A percentile compares a stretch with the other conserved stretches of the same genome.
phyloP scores from a whole-genome alignment of 805 yeast species.

The Sungouiella thailandica region DNA sequence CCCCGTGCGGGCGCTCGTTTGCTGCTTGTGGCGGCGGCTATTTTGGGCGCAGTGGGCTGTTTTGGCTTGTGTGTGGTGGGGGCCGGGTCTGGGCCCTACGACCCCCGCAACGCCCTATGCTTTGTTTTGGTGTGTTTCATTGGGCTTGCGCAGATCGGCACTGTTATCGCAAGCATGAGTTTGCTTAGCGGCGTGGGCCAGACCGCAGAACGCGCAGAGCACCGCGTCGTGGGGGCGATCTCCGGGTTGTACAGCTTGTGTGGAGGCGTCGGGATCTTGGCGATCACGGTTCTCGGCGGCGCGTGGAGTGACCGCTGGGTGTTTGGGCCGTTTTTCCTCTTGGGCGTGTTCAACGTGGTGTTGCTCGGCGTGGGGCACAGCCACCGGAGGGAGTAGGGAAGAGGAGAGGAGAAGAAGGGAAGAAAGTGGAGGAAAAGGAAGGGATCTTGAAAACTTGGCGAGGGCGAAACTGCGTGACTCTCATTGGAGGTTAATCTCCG shows the following conservation, averaged over 20 bases:
- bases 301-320: constrained; percentile 51
- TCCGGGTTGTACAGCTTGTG: constrained; percentile 65
- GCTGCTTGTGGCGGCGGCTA: constrained; percentile 33
- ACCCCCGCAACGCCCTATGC: constrained; percentile 32
- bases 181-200: constrained; percentile 32
- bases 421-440: neutral
- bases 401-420: neutral
- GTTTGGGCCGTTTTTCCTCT: constrained; percentile 54
- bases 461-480: too few relatives aligned
- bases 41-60: constrained; percentile 42
- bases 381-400: too few relatives aligned
- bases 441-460: too few relatives aligned
- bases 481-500: too few relatives aligned
- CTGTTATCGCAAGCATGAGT: constrained; percentile 60
- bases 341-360: constrained; percentile 36
- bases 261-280: constrained; percentile 64
- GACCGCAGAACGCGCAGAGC: constrained; percentile 15
- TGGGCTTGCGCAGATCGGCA: constrained; percentile 60
- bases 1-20: constrained; percentile 23
- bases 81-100: constrained; percentile 16
- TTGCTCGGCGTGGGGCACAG: constrained; percentile 3
- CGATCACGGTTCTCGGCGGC: constrained; percentile 61
- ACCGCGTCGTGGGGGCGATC: constrained; percentile 57
- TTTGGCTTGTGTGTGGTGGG: constrained; percentile 23
- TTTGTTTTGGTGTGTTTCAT: constrained; percentile 39